phyloP scores from a whole-genome alignment of 148 eudicot species.

The Drosera capensis region DNA sequence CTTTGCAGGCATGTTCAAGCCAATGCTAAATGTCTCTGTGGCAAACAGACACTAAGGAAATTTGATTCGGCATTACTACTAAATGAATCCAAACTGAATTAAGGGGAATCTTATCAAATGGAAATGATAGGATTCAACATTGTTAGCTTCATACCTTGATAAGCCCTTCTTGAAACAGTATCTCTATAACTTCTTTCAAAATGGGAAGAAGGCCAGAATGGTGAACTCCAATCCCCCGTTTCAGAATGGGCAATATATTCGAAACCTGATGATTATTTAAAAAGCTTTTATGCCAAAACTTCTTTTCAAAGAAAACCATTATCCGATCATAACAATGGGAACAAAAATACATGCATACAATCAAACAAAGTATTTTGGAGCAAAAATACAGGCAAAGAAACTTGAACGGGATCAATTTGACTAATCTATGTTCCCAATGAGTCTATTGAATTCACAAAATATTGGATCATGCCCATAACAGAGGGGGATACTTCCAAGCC shows the following conservation, averaged over 20 bases:
- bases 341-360: conserved; percentile 1
- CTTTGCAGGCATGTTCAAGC: conserved; percentile 98
- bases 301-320: neutral
- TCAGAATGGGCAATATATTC: conserved; percentile 83
- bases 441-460: too few species aligned
- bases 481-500: too few species aligned
- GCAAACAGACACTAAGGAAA: conserved; percentile 85
- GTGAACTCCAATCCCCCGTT: conserved; percentile 99
- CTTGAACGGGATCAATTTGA: too few species aligned
- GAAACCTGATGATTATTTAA: conserved; percentile 46
- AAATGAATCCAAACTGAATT: too few species aligned
- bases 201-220: conserved; percentile 99
- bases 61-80: too few species aligned
- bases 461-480: too few species aligned
- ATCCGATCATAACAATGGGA: neutral
- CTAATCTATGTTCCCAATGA: neutral
- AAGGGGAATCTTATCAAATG: neutral
- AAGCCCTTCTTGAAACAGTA: conserved; percentile 92
- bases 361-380: too few species aligned
- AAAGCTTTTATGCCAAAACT: neutral
- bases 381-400: too few species aligned
- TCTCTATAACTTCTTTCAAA: conserved; percentile 94
- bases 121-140: neutral
- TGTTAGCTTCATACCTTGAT: conserved; percentile 52
- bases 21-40: conserved; percentile 98